phyloP scores from a whole-genome alignment of 208 protist genomes.

The Acanthamoeba royreba region DNA sequence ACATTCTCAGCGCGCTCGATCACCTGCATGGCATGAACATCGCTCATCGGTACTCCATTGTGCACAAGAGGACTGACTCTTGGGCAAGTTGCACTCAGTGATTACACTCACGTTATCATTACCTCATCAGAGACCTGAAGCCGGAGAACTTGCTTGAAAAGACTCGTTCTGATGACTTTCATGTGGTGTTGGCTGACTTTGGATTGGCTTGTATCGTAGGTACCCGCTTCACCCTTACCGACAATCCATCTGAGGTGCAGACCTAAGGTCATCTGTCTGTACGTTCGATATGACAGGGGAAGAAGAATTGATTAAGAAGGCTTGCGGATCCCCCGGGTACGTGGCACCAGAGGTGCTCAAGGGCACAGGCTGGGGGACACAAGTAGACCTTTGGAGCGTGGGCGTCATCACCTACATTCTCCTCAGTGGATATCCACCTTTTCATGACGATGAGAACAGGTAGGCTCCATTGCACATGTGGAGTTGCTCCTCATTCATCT shows the following conservation, averaged over 20 bases:
- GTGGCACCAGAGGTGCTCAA: constrained; percentile 69
- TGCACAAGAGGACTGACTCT: too few species aligned
- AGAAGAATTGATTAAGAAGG: not conserved
- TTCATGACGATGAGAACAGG: constrained; percentile 59
- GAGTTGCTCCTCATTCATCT: not conserved
- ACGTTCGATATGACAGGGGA: not conserved
- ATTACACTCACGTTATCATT: too few species aligned
- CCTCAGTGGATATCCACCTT: constrained; percentile 71
- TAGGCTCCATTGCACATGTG: constrained; percentile 10
- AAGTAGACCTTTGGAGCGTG: constrained; percentile 70
- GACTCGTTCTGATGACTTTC: constrained; percentile 39
- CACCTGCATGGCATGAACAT: constrained; percentile 68
- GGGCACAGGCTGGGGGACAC: constrained; percentile 56
- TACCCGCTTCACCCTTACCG: not conserved
- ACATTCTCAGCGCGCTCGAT: constrained; percentile 61
- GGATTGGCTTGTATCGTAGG: constrained; percentile 71
- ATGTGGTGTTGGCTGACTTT: constrained; percentile 75
- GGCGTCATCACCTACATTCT: constrained; percentile 78
- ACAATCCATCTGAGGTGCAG: constrained; percentile 65
- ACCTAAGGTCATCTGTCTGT: constrained; percentile 57
- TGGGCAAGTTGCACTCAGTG: too few species aligned
- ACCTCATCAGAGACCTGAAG: constrained; percentile 26
- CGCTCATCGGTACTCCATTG: constrained; percentile 66
- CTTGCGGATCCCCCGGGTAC: not conserved
- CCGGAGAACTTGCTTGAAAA: constrained; percentile 72